A percentile compares a stretch with the other conserved stretches of the same genome.
Evolutionary conservation across 192 early-diverging fungal species (phyloP).

Genomic region (Allomyces arbusculus): DNA sequence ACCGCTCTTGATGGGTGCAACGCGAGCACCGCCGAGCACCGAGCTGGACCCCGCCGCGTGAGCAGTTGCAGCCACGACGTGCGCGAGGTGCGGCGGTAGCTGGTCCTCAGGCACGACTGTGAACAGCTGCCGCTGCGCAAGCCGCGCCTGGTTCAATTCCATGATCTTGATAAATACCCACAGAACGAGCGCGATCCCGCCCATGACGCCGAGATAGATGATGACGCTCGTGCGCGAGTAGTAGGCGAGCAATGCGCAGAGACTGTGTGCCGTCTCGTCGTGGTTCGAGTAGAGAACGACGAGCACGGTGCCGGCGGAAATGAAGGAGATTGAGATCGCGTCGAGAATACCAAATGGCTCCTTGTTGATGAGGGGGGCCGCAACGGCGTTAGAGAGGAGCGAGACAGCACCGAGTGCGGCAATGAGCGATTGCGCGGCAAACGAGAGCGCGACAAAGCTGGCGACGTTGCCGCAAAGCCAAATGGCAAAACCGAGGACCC

Average conservation of each 20-base stretch:
- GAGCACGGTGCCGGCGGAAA: conserved; percentile 48
- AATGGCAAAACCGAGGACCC: not conserved
- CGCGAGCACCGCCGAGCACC: too few species aligned
- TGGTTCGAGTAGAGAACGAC: conserved; percentile 40
- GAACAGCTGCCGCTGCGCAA: not conserved
- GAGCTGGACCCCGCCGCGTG: too few species aligned
- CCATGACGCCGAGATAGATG: conserved; percentile 37
- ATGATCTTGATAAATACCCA: conserved; percentile 35
- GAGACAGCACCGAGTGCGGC: conserved; percentile 58
- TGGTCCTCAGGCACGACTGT: not conserved
- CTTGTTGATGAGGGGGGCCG: conserved; percentile 54
- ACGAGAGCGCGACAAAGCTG: conserved; percentile 7
- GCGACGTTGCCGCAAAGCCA: not conserved
- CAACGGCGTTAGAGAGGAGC: conserved; percentile 54
- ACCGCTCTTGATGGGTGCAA: too few species aligned
- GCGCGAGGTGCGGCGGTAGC: too few species aligned
- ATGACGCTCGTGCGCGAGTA: conserved; percentile 42
- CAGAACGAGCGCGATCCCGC: conserved; percentile 23
- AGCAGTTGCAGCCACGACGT: too few species aligned
- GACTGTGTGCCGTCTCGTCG: conserved; percentile 24
- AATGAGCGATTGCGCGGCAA: conserved; percentile 60
- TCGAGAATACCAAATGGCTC: conserved; percentile 46
- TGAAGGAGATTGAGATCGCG: conserved; percentile 47
- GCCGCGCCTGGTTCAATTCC: conserved; percentile 19
- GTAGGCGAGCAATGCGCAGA: conserved; percentile 48